phyloP scores from a whole-genome alignment of 2,329 filamentous ascomycete species.

The Coniosporium tulheliwenetii region DNA sequence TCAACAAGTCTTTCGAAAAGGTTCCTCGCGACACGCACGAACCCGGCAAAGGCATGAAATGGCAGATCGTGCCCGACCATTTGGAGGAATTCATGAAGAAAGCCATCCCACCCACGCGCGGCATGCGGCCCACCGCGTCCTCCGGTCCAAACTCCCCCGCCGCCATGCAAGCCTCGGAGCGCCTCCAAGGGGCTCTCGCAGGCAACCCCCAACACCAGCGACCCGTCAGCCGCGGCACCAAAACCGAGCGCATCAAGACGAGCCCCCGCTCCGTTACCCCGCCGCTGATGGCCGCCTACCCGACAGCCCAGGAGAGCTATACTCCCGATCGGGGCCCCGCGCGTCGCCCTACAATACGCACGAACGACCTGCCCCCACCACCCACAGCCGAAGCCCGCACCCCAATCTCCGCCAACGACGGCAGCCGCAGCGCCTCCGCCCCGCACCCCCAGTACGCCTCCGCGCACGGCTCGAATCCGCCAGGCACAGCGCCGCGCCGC shows the following conservation, averaged over 20 bases:
- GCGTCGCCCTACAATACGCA: slow-evolving; percentile 13
- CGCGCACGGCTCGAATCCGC: background rate
- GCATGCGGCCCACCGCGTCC: slow-evolving; percentile 34
- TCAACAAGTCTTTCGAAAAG: slow-evolving; percentile 92
- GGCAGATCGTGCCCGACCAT: slow-evolving; percentile 76
- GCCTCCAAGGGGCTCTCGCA: slow-evolving; percentile 27
- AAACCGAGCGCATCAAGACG: slow-evolving; percentile 18
- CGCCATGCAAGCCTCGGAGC: slow-evolving; percentile 30
- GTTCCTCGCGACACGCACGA: slow-evolving; percentile 85
- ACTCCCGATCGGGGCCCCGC: slow-evolving; percentile 38
- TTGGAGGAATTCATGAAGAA: slow-evolving; percentile 79
- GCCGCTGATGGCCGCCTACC: slow-evolving; percentile 28
- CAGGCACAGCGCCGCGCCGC: slow-evolving; percentile 7
- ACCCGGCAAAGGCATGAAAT: slow-evolving; percentile 98
- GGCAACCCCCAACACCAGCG: slow-evolving; percentile 1
- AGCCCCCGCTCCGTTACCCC: slow-evolving; percentile 30
- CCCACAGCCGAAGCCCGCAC: slow-evolving; percentile 9
- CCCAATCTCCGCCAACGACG: slow-evolving; percentile 20
- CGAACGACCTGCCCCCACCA: slow-evolving; percentile 12
- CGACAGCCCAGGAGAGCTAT: slow-evolving; percentile 34
- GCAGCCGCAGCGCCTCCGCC: slow-evolving; percentile 8
- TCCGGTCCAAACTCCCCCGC: slow-evolving; percentile 55
- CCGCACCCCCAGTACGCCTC: background rate
- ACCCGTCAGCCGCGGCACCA: slow-evolving; percentile 9
- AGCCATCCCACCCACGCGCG: slow-evolving; percentile 27